Percentiles rank a stretch among this genome's conserved stretches.
Conservation (phyloP, 1,284 basidiomycete genomes). For the Kalmanozyma brasiliensis region DNA sequence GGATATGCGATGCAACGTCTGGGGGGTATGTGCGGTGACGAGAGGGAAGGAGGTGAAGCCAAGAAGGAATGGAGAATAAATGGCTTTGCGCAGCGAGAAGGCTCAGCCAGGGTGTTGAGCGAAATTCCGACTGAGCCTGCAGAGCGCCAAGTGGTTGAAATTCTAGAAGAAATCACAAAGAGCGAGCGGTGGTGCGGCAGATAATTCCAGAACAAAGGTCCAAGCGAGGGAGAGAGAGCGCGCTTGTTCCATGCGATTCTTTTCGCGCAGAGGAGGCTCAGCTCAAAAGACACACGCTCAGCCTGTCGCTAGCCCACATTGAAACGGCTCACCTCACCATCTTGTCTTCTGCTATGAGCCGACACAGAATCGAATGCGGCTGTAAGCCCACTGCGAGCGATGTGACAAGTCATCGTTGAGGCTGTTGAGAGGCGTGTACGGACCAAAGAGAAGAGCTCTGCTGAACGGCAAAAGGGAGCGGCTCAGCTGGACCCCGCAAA, state of each 20-base stretch:
- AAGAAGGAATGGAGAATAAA: slow-evolving; percentile 22
- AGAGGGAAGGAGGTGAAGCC: not conserved
- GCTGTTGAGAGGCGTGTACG: too few relatives aligned
- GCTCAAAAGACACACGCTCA: too few relatives aligned
- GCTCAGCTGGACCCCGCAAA: not conserved
- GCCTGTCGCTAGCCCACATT: too few relatives aligned
- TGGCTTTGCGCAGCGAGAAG: slow-evolving; percentile 25
- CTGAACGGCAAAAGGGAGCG: too few relatives aligned
- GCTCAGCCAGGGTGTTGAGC: slow-evolving; percentile 24
- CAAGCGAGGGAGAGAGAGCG: slow-evolving; percentile 2
- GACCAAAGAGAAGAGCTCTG: too few relatives aligned
- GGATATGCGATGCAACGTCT: slow-evolving; percentile 26
- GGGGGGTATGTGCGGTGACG: slow-evolving; percentile 27
- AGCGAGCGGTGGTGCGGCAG: too few relatives aligned
- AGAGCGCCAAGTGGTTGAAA: not conserved
- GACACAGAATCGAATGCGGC: too few relatives aligned
- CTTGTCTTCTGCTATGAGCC: too few relatives aligned
- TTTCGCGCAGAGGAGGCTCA: too few relatives aligned
- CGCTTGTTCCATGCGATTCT: slow-evolving; percentile 31
- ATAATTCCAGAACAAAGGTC: slow-evolving; percentile 12
- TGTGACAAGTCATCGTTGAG: too few relatives aligned
- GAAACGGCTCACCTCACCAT: too few relatives aligned
- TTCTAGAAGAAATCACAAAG: slow-evolving; percentile 9
- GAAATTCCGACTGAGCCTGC: slow-evolving; percentile 12
- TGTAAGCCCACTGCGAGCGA: too few relatives aligned